Conservation (phyloP, 495 filamentous ascomycete species). For the Astrothelium subdiscretum region DNA sequence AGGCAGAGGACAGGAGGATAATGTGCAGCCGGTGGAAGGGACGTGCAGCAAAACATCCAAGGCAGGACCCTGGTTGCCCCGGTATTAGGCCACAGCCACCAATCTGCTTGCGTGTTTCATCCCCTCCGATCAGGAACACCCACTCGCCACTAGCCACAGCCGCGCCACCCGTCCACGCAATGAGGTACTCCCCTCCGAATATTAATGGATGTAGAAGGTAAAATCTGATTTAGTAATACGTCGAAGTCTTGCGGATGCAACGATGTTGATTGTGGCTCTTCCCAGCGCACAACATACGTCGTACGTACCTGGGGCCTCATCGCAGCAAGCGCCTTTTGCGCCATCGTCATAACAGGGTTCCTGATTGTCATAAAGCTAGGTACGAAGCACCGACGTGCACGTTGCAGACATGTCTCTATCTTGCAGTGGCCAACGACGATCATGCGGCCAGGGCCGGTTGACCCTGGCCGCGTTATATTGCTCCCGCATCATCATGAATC, state of each 20-base stretch:
- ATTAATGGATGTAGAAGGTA: too few species aligned
- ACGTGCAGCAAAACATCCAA: constrained; percentile 1
- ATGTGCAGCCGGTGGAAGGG: not conserved
- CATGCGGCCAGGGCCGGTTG: not conserved
- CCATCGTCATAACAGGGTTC: too few species aligned
- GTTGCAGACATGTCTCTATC: not conserved
- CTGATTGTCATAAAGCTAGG: not conserved
- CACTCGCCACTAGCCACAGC: not conserved
- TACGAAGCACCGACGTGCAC: not conserved
- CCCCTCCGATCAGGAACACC: not conserved
- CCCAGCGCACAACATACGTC: too few species aligned
- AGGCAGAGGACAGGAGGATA: not conserved
- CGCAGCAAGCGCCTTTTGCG: too few species aligned
- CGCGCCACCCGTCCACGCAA: not conserved
- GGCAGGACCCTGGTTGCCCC: not conserved
- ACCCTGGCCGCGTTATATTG: not conserved
- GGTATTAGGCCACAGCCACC: not conserved
- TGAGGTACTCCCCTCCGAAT: not conserved
- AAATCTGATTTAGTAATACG: too few species aligned
- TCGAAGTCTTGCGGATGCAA: too few species aligned
- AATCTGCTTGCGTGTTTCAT: constrained; percentile 2
- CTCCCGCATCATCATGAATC: not conserved
- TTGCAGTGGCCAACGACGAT: not conserved
- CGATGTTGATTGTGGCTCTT: too few species aligned
- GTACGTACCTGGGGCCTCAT: too few species aligned